Evolutionary conservation across 495 filamentous ascomycete genomes (phyloP), one percentile per base, ranked within the genome.

Genomic region (Viridothelium virens): DNA sequence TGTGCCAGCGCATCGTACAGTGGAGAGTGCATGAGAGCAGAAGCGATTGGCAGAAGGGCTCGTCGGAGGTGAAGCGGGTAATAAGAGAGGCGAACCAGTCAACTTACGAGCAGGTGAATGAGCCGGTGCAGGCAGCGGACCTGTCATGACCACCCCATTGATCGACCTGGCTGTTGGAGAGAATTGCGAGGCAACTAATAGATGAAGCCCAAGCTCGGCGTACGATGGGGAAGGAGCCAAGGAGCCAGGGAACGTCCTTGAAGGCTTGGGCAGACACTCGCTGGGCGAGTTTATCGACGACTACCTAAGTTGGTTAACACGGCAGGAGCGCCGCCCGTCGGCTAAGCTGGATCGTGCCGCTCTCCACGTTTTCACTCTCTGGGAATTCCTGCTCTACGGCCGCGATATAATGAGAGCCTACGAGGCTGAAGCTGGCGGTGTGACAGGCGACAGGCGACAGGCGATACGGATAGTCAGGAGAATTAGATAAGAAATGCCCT

Each of bases 1-100:
- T 82, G 77, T 56, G 78, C 77, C 38, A 70, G 68, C 37, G 68
- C 72, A 37, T 61, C 66, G 63, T 76, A 75, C 61, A 82, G 71
- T 62, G 77, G 74, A 16, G 78, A 76, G 66, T 81, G 81, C 38
- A 79, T 79, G 69, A 84, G 84, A 59, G 80, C 71, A 44, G 82
- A 84, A 36, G 80, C 72, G 66, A 74, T 71, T 69, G 84, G 80
- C 18, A 76, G 76, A 62, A 84, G 67, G n/a, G 38, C 12, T 14
- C 5, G 61, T 67, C 83, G 75, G 2, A 78, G 76, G 36, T 76
- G 79, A 18, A 78, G 74, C 53, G 53, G 53, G 53, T 31, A 59
- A 59, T 36, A 31, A 59, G 53, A 59, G 53, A 59, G 25, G 53
- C 53, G 46, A 79, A 53, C 61, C 36, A 65, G 56, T 65, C 16